Evolutionary conservation across 108 stramenopile genomes (phyloP), one percentile per base, ranked within the genome.

Genomic region (Schizochytrium sp.): DNA sequence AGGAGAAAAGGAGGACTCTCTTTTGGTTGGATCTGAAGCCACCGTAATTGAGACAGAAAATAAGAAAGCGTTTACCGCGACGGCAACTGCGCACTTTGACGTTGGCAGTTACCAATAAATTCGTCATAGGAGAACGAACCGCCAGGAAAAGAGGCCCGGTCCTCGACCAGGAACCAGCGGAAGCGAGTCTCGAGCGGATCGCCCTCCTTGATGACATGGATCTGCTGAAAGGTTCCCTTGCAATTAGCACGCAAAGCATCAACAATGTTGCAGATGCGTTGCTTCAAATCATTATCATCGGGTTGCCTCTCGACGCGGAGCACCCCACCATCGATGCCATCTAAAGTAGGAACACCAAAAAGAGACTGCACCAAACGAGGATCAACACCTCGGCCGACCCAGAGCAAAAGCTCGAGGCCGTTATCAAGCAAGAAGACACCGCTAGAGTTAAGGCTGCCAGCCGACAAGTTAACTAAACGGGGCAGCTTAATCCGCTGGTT

Each of bases 121-220:
- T 98, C 98, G 47, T 92, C 90, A 89, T 98, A 98, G 72, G 93
- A 95, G 91, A 93, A 96, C 2, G 97, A 96, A 4, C 98, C 98
- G 19, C 97, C 97, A 47, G 94, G 93, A 93, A 98, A 98, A 5
- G 95, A 94, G 58, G 97, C 97, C 61, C 96, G 91, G 92, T 99
- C 98, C 94, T 99, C 98, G 3, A 99, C 95, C 83, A 99, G 92
- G 91, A 95, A 93, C 96, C 96, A 97, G 89, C 94, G 96, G 94
- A 99, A 99, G 44, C 96, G 96, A 61, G 93, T 90, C 89, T 97
- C 97, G 88, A 96, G 90, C 46, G 89, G 60, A 59, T 92, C 92
- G n/a, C 89, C 97, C 90, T 99, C 98, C 53, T 95, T 91, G 72
- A 98, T 94, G 76, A 99, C 91, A 55, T 90, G 88, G 47, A 98